Base-by-base conservation (phyloP, 306 rosid species). In the Cucurbita argyrosperma region DNA sequence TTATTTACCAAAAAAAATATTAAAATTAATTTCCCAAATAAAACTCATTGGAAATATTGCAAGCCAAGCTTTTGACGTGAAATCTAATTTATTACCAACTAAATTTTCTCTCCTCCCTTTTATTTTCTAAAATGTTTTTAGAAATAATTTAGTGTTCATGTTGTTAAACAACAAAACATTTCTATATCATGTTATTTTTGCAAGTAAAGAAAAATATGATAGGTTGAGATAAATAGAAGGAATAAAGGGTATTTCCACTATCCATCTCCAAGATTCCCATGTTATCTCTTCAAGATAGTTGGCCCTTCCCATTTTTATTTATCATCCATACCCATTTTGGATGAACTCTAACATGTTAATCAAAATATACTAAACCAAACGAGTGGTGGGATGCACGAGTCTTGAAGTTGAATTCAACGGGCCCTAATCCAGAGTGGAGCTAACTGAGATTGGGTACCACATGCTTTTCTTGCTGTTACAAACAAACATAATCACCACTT, bases 241-340 rank as follows among this genome's bases (percentile, higher is more conserved):
- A 40, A 73, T 73, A 73, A 73, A 73, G 65, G 65, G 57, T 12
- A 38, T 52, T 56, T 56, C 67, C 76, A 73, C 76, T 56, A 56
- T 11, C 76, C 61, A 15, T 42, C 76, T 5, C 38, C 4, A 35
- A 52, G 65, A 73, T 54, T 71, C 75, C 21, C 37, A 72, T 51
- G 51, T 30, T 54, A n/a, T 40, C 64, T 18, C 60, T 53, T 38
- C 47, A 39, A 18, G 51, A 53, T 72, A 52, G 18, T 26, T 47
- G 23, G n/a, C 66, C 45, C 37, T 60, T 7, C 10, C 54, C 75
- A 50, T 21, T 51, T 51, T 8, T 4, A 15, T 62, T 16, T 14
- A 15, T 62, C 3, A 38, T 37, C 38, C 46, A 61, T 18, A 61
- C 11, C 6, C 12, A 30, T 30, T 30, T 30, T 30, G 35, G 35